phyloP scores from a whole-genome alignment of 257 asterid species.

The Cynanchum wilfordii region DNA sequence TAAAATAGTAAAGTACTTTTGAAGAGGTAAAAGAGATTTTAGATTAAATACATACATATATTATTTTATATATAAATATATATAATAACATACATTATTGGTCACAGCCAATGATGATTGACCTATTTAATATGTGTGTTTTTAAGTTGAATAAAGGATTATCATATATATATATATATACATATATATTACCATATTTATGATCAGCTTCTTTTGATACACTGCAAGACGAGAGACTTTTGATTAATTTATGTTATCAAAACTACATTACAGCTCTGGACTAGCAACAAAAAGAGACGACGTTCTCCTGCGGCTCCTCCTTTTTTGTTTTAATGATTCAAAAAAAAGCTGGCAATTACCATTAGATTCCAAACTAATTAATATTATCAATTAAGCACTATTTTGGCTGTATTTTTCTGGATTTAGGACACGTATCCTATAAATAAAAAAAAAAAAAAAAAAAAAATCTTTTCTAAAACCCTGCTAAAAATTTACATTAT shows the following conservation, averaged over 20 bases:
- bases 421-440: constrained; percentile 34
- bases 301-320: neutral
- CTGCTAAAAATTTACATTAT: neutral
- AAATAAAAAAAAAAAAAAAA: too few species aligned
- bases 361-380: neutral
- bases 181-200: too few species aligned
- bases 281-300: too few species aligned
- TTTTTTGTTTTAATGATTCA: neutral
- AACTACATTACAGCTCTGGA: neutral
- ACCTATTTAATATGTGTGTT: neutral
- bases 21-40: too few species aligned
- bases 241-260: constrained; percentile 1
- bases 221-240: neutral
- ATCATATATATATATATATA: neutral
- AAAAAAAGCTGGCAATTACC: constrained; percentile 5
- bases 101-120: neutral
- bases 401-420: constrained; percentile 13
- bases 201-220: neutral
- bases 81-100: neutral
- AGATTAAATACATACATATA: too few species aligned
- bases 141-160: neutral
- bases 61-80: too few species aligned
- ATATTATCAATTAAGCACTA: neutral
- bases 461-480: constrained; percentile 7
- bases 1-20: too few species aligned